phyloP scores from a whole-genome alignment of 2,329 filamentous ascomycete species.

The Fusarium sp. region DNA sequence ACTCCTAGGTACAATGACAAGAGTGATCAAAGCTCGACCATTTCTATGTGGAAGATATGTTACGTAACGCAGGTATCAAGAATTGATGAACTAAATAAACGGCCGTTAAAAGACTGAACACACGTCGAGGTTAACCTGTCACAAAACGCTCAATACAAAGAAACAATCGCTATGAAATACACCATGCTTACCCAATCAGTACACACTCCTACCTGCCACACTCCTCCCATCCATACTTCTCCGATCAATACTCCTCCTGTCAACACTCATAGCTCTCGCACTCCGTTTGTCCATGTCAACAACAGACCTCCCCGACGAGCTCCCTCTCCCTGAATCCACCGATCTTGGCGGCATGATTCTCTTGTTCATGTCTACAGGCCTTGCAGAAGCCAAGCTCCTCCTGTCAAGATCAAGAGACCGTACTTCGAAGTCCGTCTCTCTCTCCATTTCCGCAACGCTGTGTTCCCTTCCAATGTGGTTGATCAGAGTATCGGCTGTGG shows the following conservation, averaged over 20 bases:
- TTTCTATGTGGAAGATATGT: not conserved
- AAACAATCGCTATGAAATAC: conserved; percentile 26
- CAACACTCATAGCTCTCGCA: conserved; percentile 26
- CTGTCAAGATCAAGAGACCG: conserved; percentile 32
- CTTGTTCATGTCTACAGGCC: conserved; percentile 13
- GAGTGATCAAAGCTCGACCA: too few species aligned
- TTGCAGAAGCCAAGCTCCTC: not conserved
- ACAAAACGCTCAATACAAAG: not conserved
- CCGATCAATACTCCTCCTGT: conserved; percentile 19
- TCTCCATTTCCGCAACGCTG: conserved; percentile 37
- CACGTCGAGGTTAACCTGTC: not conserved
- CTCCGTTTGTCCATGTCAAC: conserved; percentile 6
- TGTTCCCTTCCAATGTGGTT: conserved; percentile 41
- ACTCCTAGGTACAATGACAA: not conserved
- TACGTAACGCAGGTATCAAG: not conserved
- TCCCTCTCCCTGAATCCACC: conserved; percentile 1
- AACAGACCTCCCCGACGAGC: not conserved
- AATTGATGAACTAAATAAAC: too few species aligned
- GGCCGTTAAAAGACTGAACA: not conserved
- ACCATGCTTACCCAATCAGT: not conserved
- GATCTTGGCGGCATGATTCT: conserved; percentile 21
- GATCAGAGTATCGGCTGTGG: conserved; percentile 33
- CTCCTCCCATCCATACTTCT: conserved; percentile 2
- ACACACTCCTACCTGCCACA: not conserved
- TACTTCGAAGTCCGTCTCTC: conserved; percentile 37